Percentiles rank a stretch among this genome's conserved stretches.
Conservation (phyloP, 352 stramenopile species). For the Albugo candida region DNA sequence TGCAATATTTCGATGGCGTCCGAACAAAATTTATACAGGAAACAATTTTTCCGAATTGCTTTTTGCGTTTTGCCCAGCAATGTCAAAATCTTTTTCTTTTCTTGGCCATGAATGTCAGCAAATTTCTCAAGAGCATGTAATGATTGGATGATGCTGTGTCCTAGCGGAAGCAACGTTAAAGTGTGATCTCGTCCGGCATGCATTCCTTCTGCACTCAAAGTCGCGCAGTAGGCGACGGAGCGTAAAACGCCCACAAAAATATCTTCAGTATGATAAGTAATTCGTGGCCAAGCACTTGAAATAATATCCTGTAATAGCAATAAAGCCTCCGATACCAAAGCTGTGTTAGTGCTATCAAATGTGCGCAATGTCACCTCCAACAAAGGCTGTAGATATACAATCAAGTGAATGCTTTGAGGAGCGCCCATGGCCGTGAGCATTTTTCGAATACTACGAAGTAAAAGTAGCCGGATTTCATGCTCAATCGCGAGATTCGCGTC, state of each 20-base stretch:
- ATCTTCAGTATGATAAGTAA: constrained; percentile 36
- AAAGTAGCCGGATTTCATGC: constrained; percentile 26
- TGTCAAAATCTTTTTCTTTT: too few species aligned
- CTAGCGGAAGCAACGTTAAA: too few species aligned
- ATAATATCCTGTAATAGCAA: constrained; percentile 33
- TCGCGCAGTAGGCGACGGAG: constrained; percentile 11
- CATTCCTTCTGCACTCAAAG: too few species aligned
- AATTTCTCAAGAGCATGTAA: too few species aligned
- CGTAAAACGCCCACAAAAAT: constrained; percentile 54
- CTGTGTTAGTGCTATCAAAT: constrained; percentile 38
- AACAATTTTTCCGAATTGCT: too few species aligned
- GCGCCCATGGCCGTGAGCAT: constrained; percentile 29
- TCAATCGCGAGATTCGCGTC: constrained; percentile 45
- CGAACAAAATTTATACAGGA: too few species aligned
- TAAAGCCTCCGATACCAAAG: constrained; percentile 30
- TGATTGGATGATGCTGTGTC: too few species aligned
- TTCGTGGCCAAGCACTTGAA: constrained; percentile 39
- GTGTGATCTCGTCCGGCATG: too few species aligned
- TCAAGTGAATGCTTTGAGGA: constrained; percentile 41
- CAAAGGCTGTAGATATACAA: constrained; percentile 59
- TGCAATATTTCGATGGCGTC: too few species aligned
- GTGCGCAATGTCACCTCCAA: constrained; percentile 49
- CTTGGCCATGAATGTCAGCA: too few species aligned
- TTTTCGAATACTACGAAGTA: constrained; percentile 26
- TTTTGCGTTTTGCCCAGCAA: too few species aligned